Evolutionary conservation across 23 red algal genomes (phyloP).

Genomic region (Agarophyton chilense): DNA sequence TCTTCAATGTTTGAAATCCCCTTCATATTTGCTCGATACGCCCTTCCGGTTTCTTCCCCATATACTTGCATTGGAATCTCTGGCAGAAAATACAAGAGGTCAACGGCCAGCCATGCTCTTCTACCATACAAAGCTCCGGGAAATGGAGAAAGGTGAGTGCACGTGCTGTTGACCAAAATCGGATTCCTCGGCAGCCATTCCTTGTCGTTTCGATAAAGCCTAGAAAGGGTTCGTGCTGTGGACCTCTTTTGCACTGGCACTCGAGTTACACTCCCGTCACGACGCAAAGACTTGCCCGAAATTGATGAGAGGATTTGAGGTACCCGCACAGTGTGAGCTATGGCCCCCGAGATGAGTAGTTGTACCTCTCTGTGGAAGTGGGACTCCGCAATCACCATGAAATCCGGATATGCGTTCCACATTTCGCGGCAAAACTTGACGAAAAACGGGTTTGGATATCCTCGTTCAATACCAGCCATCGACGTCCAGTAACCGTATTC

Average conservation of each 20-base stretch:
- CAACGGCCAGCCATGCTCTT: constrained; percentile 94
- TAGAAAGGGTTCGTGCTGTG: constrained; percentile 79
- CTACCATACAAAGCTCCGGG: constrained; percentile 90
- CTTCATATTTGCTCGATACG: constrained; percentile 83
- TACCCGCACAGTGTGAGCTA: constrained; percentile 86
- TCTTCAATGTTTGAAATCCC: constrained; percentile 76
- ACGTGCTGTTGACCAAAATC: constrained; percentile 87
- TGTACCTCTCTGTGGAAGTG: constrained; percentile 98
- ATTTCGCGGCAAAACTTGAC: constrained; percentile 91
- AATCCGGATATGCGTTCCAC: constrained; percentile 89
- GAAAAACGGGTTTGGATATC: constrained; percentile 97
- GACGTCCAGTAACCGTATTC: constrained; percentile 96
- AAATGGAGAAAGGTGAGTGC: constrained; percentile 94
- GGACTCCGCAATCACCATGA: constrained; percentile 86
- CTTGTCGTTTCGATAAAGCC: constrained; percentile 82
- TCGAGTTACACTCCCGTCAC: constrained; percentile 87
- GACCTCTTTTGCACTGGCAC: constrained; percentile 71
- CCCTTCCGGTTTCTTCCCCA: constrained; percentile 87
- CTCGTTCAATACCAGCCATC: constrained; percentile 77
- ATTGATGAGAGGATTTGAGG: constrained; percentile 93
- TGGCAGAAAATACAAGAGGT: constrained; percentile 90
- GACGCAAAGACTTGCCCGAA: constrained; percentile 92
- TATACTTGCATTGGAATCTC: constrained; percentile 87
- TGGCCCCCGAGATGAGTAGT: constrained; percentile 68
- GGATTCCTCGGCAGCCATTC: constrained; percentile 84